phyloP scores from a whole-genome alignment of 257 asterid species.

The Salvia miltiorrhiza region DNA sequence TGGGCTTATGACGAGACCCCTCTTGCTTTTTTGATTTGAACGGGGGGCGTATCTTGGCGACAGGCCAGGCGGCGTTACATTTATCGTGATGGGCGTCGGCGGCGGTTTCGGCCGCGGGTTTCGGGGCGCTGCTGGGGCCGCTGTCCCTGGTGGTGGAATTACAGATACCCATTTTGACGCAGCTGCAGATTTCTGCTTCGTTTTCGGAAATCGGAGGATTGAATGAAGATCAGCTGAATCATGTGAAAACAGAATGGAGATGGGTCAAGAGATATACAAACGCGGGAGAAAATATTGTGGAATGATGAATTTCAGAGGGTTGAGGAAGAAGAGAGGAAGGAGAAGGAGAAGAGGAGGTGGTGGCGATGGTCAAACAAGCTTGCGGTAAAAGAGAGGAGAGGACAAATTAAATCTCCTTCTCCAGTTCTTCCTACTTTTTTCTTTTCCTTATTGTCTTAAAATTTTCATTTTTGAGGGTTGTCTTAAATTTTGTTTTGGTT shows the following conservation, averaged over 20 bases:
- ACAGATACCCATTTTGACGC: conserved; percentile 18
- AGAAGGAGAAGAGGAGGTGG: conserved; percentile 14
- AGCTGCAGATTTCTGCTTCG: not conserved
- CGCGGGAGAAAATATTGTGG: conserved; percentile 17
- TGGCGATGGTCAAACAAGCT: conserved; percentile 21
- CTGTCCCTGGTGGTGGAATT: conserved; percentile 14
- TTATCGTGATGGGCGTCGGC: not conserved
- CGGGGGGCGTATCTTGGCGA: not conserved
- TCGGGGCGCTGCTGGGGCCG: not conserved
- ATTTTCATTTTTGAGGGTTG: not conserved
- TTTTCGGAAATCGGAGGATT: not conserved
- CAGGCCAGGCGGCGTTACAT: not conserved
- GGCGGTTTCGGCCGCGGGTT: conserved; percentile 1
- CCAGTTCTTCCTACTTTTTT: not conserved
- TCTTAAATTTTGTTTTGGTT: no score
- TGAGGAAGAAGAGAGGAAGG: conserved; percentile 24
- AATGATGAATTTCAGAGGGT: not conserved
- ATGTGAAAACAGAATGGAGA: not conserved
- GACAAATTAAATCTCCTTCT: conserved; percentile 1
- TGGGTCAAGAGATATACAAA: not conserved
- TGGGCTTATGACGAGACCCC: conserved; percentile 14
- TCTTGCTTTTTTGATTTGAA: conserved; percentile 10
- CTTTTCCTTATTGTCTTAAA: not conserved
- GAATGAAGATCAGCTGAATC: not conserved
- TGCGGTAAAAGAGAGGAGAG: conserved; percentile 21